These are phyloP conservation scores for Wickerhamomyces ciferrii DNA, from an alignment of 805 yeast genomes.

Conservation along the genomic window DNA sequence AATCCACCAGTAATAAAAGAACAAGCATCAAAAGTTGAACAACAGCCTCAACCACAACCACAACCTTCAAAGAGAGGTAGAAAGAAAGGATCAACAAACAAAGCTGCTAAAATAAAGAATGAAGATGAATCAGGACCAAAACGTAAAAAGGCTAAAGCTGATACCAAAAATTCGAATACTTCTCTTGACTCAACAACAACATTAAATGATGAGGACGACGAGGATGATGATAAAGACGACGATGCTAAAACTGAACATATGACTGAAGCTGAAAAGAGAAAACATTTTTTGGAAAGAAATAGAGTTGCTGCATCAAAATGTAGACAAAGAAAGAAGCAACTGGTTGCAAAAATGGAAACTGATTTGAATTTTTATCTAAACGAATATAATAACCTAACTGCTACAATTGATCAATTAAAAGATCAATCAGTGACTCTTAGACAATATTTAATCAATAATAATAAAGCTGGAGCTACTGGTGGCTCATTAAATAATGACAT, in stretches of 20 bases:
- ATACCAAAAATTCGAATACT: background rate
- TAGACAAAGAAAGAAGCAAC: conserved; percentile 89
- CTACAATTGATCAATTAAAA: conserved; percentile 51
- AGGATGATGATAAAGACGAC: background rate
- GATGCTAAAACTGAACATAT: conserved; percentile 58
- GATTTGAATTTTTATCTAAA: conserved; percentile 66
- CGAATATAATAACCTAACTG: conserved; percentile 63
- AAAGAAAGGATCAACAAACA: conserved; percentile 5
- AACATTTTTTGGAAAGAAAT: conserved; percentile 79
- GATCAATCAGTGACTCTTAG: conserved; percentile 51
- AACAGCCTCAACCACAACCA: background rate
- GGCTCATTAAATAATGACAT: conserved; percentile 28
- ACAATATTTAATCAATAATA: conserved; percentile 40
- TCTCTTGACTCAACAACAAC: background rate
- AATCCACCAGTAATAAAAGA: background rate
- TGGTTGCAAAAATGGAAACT: conserved; percentile 74
- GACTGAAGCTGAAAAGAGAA: conserved; percentile 73
- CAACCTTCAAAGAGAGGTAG: conserved; percentile 8
- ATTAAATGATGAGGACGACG: conserved; percentile 4
- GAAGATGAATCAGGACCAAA: background rate
- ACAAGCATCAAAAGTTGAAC: background rate
- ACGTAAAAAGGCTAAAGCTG: conserved; percentile 3
- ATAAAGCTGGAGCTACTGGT: conserved; percentile 2
- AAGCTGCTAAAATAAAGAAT: background rate
- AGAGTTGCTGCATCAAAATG: conserved; percentile 95